Evolutionary conservation across 2,329 filamentous ascomycete genomes (phyloP).

Genomic region (Phyllosticta paracitricarpa): DNA sequence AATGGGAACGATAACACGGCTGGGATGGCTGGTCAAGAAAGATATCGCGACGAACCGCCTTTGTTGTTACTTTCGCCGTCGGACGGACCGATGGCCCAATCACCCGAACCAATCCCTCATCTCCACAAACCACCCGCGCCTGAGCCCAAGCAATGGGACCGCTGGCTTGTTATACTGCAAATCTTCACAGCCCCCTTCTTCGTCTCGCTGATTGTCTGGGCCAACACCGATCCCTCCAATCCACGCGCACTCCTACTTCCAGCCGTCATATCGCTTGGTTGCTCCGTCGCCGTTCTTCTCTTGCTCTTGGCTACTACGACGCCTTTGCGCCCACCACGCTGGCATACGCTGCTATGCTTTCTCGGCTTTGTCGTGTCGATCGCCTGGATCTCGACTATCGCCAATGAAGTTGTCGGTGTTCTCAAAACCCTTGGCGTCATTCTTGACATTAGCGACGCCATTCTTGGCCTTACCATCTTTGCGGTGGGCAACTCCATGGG

Average conservation of each 20-base stretch:
- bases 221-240: conserved; percentile 51
- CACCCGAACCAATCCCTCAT: conserved; percentile 25
- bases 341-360: conserved; percentile 73
- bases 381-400: conserved; percentile 93
- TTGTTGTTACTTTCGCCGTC: conserved; percentile 20
- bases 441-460: conserved; percentile 84
- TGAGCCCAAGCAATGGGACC: conserved; percentile 60
- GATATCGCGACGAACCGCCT: conserved; percentile 7
- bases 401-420: conserved; percentile 88
- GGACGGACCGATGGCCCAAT: conserved; percentile 23
- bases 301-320: conserved; percentile 61
- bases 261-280: conserved; percentile 31
- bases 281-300: conserved; percentile 56
- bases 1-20: neutral
- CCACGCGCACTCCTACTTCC: conserved; percentile 50
- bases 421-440: conserved; percentile 90
- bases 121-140: conserved; percentile 8
- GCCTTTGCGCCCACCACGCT: conserved; percentile 55
- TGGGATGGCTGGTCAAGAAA: neutral
- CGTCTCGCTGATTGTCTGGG: conserved; percentile 66
- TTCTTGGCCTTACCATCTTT: conserved; percentile 90
- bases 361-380: conserved; percentile 86
- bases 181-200: conserved; percentile 82
- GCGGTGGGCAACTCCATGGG: conserved; percentile 92
- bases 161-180: conserved; percentile 81